Evolutionary conservation across 495 filamentous ascomycete genomes (phyloP).

Genomic region (Rhypophila decipiens): DNA sequence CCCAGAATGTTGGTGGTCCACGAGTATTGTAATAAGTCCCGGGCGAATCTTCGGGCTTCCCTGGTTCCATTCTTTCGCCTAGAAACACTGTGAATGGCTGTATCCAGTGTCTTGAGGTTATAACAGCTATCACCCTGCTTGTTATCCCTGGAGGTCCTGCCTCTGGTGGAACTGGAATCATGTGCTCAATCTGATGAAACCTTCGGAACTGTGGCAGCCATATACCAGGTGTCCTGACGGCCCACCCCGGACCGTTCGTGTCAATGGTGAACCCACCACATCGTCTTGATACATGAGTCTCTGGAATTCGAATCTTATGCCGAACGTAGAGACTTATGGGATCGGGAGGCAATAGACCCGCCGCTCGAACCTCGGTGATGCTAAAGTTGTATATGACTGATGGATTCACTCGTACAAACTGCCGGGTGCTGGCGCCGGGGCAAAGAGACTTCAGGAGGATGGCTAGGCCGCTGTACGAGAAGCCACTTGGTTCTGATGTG

Average conservation of each 20-base stretch:
- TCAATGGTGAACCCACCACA: background rate
- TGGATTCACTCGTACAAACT: background rate
- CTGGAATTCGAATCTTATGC: background rate
- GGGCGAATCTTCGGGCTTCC: no score
- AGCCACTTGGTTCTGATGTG: background rate
- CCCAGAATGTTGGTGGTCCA: background rate
- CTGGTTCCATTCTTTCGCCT: background rate
- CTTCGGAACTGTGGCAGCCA: no score
- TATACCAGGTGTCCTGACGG: background rate
- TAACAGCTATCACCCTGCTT: background rate
- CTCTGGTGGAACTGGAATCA: background rate
- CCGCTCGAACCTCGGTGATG: no score
- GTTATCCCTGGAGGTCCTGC: background rate
- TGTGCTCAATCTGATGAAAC: background rate
- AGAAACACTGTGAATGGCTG: background rate
- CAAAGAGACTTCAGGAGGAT: background rate
- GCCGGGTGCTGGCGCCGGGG: background rate
- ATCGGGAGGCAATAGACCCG: no score
- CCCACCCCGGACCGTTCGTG: background rate
- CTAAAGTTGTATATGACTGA: background rate
- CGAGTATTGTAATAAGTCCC: no score
- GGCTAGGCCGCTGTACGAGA: background rate
- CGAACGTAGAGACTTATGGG: background rate
- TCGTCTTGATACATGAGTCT: slow-evolving; percentile 1
- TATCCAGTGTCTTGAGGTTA: background rate